Conservation (phyloP, 2,329 filamentous ascomycete genomes). For the Fusarium sp. region DNA sequence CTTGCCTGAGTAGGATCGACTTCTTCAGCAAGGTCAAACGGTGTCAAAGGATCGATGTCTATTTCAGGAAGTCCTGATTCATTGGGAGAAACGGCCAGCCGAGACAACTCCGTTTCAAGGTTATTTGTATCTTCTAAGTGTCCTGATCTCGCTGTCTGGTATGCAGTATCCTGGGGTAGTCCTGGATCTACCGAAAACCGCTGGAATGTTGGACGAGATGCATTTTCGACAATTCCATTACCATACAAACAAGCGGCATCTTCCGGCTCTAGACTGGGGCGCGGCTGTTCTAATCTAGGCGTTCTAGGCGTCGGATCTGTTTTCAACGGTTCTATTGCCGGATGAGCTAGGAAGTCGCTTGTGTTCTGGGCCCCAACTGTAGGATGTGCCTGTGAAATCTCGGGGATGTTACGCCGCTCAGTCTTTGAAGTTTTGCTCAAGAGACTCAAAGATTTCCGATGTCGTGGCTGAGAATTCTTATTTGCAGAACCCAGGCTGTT, state of each 20-base stretch:
- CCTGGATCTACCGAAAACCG: background rate
- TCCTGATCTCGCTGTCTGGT: background rate
- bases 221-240: background rate
- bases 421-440: slow-evolving; percentile 20
- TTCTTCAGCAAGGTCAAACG: slow-evolving; percentile 12
- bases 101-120: slow-evolving; percentile 23
- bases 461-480: slow-evolving; percentile 1
- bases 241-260: background rate
- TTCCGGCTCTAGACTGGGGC: slow-evolving; percentile 16
- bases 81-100: slow-evolving; percentile 19
- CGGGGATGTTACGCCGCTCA: background rate
- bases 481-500: background rate
- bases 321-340: slow-evolving; percentile 30
- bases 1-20: background rate
- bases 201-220: background rate
- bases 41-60: slow-evolving; percentile 4
- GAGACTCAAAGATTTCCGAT: slow-evolving; percentile 28
- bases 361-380: background rate
- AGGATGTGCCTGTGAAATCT: background rate
- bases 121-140: slow-evolving; percentile 17
- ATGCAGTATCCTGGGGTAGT: background rate
- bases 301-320: slow-evolving; percentile 25
- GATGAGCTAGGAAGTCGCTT: slow-evolving; percentile 25
- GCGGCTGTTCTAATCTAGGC: slow-evolving; percentile 28
- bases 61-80: slow-evolving; percentile 7